Conservation (phyloP, 2,329 filamentous ascomycete genomes). For the Aspergillus thermomutatus region DNA sequence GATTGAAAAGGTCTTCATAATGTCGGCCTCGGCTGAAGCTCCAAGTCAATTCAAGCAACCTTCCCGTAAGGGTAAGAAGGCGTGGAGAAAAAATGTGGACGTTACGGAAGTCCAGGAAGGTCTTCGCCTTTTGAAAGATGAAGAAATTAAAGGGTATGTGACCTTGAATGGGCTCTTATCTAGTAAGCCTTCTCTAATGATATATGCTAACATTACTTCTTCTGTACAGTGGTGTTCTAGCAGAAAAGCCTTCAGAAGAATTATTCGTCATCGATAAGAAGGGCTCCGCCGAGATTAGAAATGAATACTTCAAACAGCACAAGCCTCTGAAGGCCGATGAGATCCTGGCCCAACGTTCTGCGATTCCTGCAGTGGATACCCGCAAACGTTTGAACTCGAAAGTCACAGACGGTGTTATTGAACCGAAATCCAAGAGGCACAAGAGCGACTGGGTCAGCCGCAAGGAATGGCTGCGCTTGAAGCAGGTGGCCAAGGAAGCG, state of each 20-base stretch:
- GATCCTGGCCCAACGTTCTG: slow-evolving; percentile 81
- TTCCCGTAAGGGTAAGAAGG: slow-evolving; percentile 96
- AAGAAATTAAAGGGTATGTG: slow-evolving; percentile 80
- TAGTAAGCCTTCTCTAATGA: not conserved
- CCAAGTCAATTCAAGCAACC: slow-evolving; percentile 82
- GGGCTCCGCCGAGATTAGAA: slow-evolving; percentile 66
- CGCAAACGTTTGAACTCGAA: slow-evolving; percentile 72
- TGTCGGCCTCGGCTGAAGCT: slow-evolving; percentile 46
- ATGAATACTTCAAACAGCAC: slow-evolving; percentile 61
- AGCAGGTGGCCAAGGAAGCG: slow-evolving; percentile 70
- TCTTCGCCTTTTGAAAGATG: slow-evolving; percentile 77
- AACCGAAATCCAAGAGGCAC: slow-evolving; percentile 65
- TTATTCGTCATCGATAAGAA: slow-evolving; percentile 80
- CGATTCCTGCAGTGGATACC: slow-evolving; percentile 71
- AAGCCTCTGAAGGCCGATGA: slow-evolving; percentile 88
- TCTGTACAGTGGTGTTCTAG: slow-evolving; percentile 68
- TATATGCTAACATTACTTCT: slow-evolving; percentile 15
- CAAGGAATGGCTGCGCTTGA: slow-evolving; percentile 77
- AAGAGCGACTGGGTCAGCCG: slow-evolving; percentile 77
- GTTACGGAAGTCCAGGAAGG: slow-evolving; percentile 80
- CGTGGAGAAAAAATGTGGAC: slow-evolving; percentile 98
- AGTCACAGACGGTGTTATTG: slow-evolving; percentile 69
- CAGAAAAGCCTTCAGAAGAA: slow-evolving; percentile 76
- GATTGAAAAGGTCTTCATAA: slow-evolving; percentile 14
- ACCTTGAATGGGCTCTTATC: not conserved